Conservation (phyloP, 2,329 filamentous ascomycete species). For the Aspergillus sergii region DNA sequence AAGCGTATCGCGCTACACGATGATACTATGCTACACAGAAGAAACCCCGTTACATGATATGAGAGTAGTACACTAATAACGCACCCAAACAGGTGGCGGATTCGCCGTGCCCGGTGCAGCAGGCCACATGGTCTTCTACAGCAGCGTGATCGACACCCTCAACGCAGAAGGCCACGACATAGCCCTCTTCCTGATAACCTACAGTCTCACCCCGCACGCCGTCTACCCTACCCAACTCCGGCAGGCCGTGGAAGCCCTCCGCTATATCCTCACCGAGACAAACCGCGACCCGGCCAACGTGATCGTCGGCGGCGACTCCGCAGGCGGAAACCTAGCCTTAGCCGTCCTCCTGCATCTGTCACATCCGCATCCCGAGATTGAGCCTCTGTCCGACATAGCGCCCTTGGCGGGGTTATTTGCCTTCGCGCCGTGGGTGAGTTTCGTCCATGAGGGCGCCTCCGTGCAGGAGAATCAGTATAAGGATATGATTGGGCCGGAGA, state of each 20-base stretch:
- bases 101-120: conserved; percentile 50
- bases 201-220: conserved; percentile 52
- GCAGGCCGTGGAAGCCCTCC: conserved; percentile 41
- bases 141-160: conserved; percentile 43
- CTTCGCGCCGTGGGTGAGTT: conserved; percentile 60
- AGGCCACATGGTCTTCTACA: conserved; percentile 50
- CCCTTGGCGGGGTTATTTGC: conserved; percentile 50
- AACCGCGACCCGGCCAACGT: conserved; percentile 35
- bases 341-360: conserved; percentile 37
- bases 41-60: neutral
- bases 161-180: conserved; percentile 45
- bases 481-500: conserved; percentile 49
- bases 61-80: neutral
- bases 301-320: conserved; percentile 44
- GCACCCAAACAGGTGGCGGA: conserved; percentile 51
- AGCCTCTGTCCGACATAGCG: conserved; percentile 42
- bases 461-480: conserved; percentile 49
- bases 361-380: conserved; percentile 58
- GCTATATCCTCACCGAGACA: conserved; percentile 39
- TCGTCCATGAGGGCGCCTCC: conserved; percentile 45
- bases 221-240: conserved; percentile 44
- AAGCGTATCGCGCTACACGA: neutral
- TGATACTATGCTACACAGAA: neutral
- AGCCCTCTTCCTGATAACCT: conserved; percentile 55
- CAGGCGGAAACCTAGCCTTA: conserved; percentile 43